Base-by-base conservation (phyloP, 192 early-diverging fungal genomes). In the Podila verticillata region DNA sequence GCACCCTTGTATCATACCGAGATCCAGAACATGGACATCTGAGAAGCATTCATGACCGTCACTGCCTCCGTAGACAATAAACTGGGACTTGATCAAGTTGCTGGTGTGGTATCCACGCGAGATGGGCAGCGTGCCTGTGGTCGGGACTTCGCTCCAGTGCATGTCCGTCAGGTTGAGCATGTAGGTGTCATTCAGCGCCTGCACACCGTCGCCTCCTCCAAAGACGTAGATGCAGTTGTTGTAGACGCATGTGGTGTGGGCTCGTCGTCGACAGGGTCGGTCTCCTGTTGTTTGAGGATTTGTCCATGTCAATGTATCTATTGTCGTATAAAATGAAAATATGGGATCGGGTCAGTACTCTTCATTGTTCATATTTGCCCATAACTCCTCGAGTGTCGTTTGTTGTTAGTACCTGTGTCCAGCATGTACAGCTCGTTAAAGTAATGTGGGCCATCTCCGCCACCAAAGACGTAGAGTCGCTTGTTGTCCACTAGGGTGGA, bases 51-150 rank as follows among this genome's bases (percentile, higher is more conserved):
- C 91, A 57, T 91, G 90, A 1, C 95, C 95, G 68, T 97, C 95
- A 8, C 92, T 93, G n/a, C 95, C 95, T 34, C 95, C 95, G 80
- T 88, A 96, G 30, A 97, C 87, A 4, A 97, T 85, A 2, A 94
- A 84, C 36, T 95, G 93, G 60, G 88, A 87, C 44, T 91, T 90
- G 22, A 97, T 89, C 20, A 95, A 83, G 68, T 90, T 97, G 48
- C 89, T 89, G 12, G 95, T 94, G 74, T 97, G 95, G 81, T 97
- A 97, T 17, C 95, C 95, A 48, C 95, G 84, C 19, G 94, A 88
- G 15, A 86, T 81, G 34, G 95, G 95, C n/a, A 86, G 77, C 8
- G 75, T 70, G 32, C 93, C 92, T 7, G 73, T 78, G 1, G 93
- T 90, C 65, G 87, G 85, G 26, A 93, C 72, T 63, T 89, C 86